Conservation (phyloP, 2,329 filamentous ascomycete genomes). For the Zasmidium citrigriseum region DNA sequence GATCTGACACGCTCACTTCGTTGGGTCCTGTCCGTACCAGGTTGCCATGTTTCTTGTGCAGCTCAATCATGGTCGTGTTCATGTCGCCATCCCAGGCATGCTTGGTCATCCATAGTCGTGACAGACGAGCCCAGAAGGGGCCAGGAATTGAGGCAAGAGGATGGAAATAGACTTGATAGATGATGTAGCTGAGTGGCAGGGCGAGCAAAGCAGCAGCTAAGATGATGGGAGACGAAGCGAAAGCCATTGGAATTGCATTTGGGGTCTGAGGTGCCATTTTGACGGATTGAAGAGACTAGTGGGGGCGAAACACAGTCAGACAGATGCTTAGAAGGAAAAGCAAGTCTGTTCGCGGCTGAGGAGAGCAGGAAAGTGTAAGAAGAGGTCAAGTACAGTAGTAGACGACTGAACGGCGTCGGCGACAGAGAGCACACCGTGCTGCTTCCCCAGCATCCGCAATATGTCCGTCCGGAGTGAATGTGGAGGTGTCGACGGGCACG, state of each 20-base stretch:
- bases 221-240: not conserved
- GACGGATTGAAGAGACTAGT: no score
- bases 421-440: no score
- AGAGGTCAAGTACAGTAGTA: no score
- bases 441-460: not conserved
- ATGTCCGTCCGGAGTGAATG: not conserved
- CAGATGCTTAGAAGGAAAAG: no score
- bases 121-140: constrained; percentile 17
- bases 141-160: constrained; percentile 17
- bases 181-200: constrained; percentile 17
- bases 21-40: constrained; percentile 36
- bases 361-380: no score
- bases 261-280: no score
- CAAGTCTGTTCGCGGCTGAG: no score
- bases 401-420: no score
- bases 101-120: constrained; percentile 31
- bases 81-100: constrained; percentile 33
- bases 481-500: no score
- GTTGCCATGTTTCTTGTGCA: constrained; percentile 33
- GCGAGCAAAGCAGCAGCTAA: constrained; percentile 1
- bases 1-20: constrained; percentile 33
- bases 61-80: constrained; percentile 29
- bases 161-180: constrained; percentile 29
- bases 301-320: no score
- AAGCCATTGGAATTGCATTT: no score